Evolutionary conservation across 805 yeast genomes (phyloP).

Genomic region (Myxozyma neotropica): DNA sequence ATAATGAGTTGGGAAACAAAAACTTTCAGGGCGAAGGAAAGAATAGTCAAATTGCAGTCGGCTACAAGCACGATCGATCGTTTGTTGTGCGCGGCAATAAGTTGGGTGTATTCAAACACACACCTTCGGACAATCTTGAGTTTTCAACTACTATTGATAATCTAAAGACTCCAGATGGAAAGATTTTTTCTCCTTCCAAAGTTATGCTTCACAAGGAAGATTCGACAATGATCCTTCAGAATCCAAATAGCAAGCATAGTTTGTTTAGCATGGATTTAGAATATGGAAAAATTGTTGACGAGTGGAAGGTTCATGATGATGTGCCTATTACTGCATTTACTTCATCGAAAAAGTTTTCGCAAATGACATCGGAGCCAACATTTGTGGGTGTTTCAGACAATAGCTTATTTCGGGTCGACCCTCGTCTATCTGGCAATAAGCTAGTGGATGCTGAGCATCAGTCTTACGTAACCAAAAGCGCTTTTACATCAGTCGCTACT

Average conservation of each 20-base stretch:
- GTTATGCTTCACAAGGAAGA: constrained; percentile 81
- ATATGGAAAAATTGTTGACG: constrained; percentile 81
- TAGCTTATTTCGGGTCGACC: constrained; percentile 76
- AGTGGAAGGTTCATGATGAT: constrained; percentile 64
- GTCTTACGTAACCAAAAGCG: constrained; percentile 56
- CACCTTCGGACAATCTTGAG: constrained; percentile 52
- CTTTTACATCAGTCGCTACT: constrained; percentile 65
- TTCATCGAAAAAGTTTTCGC: constrained; percentile 74
- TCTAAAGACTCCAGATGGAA: constrained; percentile 56
- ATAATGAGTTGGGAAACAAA: constrained; percentile 47
- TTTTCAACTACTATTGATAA: constrained; percentile 70
- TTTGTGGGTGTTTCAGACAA: constrained; percentile 68
- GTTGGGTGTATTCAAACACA: constrained; percentile 76
- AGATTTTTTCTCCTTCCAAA: constrained; percentile 56
- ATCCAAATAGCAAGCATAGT: constrained; percentile 48
- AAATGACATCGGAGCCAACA: constrained; percentile 71
- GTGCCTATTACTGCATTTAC: constrained; percentile 58
- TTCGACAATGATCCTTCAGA: constrained; percentile 65
- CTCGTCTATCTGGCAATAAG: constrained; percentile 63
- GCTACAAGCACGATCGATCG: constrained; percentile 68
- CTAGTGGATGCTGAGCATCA: constrained; percentile 60
- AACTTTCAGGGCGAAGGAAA: constrained; percentile 45
- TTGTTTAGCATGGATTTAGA: constrained; percentile 77
- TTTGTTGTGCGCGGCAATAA: constrained; percentile 78
- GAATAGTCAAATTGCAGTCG: constrained; percentile 71